Evolutionary conservation across 805 yeast genomes (phyloP).

Genomic region (Jamesozyma lodderae): DNA sequence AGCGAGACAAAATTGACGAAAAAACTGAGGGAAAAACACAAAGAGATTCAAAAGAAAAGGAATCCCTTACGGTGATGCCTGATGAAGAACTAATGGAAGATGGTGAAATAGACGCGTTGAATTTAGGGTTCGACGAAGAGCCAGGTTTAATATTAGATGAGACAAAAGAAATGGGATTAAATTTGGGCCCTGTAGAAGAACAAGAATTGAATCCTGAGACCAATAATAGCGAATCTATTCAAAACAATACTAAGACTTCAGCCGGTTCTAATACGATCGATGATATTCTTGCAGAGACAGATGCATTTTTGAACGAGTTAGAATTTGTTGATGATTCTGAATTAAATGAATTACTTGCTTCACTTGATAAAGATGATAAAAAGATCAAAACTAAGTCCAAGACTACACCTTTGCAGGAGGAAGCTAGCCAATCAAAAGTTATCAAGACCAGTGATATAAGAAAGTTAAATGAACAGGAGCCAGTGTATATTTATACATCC

Average conservation of each 20-base stretch:
- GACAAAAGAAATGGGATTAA: too few species aligned
- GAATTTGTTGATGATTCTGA: conserved; percentile 21
- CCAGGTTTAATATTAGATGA: too few species aligned
- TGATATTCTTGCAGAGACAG: conserved; percentile 25
- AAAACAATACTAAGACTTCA: too few species aligned
- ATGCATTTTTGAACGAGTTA: conserved; percentile 24
- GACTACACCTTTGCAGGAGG: background rate
- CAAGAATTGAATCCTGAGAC: background rate
- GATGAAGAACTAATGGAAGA: too few species aligned
- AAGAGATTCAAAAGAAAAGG: too few species aligned
- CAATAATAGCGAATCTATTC: too few species aligned
- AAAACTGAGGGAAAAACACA: too few species aligned
- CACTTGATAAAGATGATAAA: conserved; percentile 7
- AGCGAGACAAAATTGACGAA: too few species aligned
- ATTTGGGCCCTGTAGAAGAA: too few species aligned
- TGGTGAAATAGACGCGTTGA: too few species aligned
- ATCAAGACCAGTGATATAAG: conserved; percentile 15
- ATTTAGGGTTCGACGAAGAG: too few species aligned
- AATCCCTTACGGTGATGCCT: too few species aligned
- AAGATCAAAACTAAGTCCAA: background rate
- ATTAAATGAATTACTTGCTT: conserved; percentile 11
- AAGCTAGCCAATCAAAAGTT: background rate
- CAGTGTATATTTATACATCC: conserved; percentile 75
- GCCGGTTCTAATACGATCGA: conserved; percentile 6
- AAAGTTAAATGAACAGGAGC: conserved; percentile 36